Evolutionary conservation across 2,329 filamentous ascomycete species (phyloP).

Genomic region (Phoma herbarum): DNA sequence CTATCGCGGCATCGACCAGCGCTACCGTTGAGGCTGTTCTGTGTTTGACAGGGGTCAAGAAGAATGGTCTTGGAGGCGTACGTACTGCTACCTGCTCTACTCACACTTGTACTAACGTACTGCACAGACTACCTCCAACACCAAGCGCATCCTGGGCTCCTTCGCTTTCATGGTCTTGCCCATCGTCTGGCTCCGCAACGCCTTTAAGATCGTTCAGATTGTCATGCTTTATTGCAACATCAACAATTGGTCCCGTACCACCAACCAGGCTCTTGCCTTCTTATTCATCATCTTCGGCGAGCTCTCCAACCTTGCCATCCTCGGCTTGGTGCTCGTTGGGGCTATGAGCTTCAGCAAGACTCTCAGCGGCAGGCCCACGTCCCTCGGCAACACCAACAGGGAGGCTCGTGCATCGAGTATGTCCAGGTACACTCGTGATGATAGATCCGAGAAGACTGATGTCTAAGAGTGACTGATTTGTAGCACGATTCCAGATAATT

Average conservation of each 20-base stretch:
- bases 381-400: conserved; percentile 8
- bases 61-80: conserved; percentile 26
- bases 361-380: conserved; percentile 5
- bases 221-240: conserved; percentile 26
- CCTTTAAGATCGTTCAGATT: conserved; percentile 28
- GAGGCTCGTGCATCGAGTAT: conserved; percentile 15
- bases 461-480: background rate
- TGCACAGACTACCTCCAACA: conserved; percentile 8
- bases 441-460: conserved; percentile 9
- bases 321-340: conserved; percentile 22
- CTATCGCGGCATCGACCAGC: conserved; percentile 24
- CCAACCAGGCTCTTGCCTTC: conserved; percentile 30
- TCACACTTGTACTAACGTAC: background rate
- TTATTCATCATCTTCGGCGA: conserved; percentile 35
- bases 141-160: conserved; percentile 21
- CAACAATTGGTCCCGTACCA: conserved; percentile 27
- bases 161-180: conserved; percentile 27
- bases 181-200: conserved; percentile 28
- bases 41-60: conserved; percentile 25
- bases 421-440: conserved; percentile 16
- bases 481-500: background rate
- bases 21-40: conserved; percentile 24
- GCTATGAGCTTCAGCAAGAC: conserved; percentile 30
- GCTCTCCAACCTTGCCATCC: conserved; percentile 24
- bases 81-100: background rate